phyloP scores from a whole-genome alignment of 805 yeast species.

The Saturnispora saitoi region DNA sequence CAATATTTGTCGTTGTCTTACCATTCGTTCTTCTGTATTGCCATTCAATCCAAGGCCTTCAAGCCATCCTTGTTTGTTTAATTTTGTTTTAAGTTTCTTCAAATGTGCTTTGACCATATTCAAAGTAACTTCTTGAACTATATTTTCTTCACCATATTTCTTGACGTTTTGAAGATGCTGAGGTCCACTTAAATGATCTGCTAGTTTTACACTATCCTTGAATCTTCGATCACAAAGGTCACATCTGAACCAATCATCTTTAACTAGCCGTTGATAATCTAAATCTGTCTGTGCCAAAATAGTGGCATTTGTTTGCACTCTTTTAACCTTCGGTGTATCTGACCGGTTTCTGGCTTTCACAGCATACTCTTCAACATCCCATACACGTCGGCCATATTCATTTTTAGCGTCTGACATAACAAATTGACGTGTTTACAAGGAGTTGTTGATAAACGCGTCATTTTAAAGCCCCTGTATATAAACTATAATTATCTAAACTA shows the following conservation, averaged over 20 bases:
- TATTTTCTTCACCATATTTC: constrained; percentile 14
- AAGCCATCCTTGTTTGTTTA: constrained; percentile 6
- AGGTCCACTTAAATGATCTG: constrained; percentile 77
- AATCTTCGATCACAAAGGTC: constrained; percentile 70
- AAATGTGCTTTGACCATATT: constrained; percentile 36
- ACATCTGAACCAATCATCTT: constrained; percentile 71
- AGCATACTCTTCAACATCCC: constrained; percentile 65
- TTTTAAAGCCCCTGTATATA: neutral
- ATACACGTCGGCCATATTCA: constrained; percentile 51
- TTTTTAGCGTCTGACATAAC: constrained; percentile 6
- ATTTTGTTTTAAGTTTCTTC: constrained; percentile 1
- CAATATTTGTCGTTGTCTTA: constrained; percentile 2
- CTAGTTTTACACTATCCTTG: constrained; percentile 71
- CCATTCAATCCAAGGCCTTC: constrained; percentile 7
- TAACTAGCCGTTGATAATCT: neutral
- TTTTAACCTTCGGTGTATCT: neutral
- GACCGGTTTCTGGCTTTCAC: constrained; percentile 32
- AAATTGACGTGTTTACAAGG: neutral
- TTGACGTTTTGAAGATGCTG: constrained; percentile 47
- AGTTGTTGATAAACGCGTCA: neutral
- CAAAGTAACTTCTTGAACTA: constrained; percentile 34
- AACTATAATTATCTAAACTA: neutral
- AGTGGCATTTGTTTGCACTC: constrained; percentile 5
- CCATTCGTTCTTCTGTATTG: neutral
- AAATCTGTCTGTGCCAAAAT: neutral